Evolutionary conservation across 352 stramenopile species (phyloP), one percentile per base, ranked within the genome.

Genomic region (Plasmopara muralis): DNA sequence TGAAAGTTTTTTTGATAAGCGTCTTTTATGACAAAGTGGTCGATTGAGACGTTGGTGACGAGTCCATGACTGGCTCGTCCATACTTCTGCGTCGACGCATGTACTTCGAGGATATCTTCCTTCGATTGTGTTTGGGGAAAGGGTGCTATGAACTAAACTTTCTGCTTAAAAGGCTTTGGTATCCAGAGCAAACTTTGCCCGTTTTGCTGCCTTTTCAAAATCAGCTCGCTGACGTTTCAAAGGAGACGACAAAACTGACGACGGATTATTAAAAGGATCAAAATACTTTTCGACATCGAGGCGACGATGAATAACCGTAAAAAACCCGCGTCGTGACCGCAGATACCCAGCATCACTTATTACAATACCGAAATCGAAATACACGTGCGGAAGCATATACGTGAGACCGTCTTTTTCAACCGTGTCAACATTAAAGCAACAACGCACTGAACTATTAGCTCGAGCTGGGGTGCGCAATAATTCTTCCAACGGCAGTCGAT

Each of bases 11-110:
- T 35, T 35, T 5, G 10, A 12, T 35, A 4, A 8, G 5, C 6
- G 31, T 35, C 7, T 35, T 41, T 41, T 6, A 16, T 41, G 37
- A 41, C 9, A 16, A 41, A 9, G 37, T 41, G 18, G 25, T 18
- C 5, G 0, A 20, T 14, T 31, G n/a, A n/a, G 43, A 47, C 33
- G 35, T 53, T 6, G 45, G 20, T 10, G 43, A 41, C 10, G 51
- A 46, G 13, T 47, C 40, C 9, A 64, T 42, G 7, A 62, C 34
- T 8, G 69, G 33, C 4, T 83, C 62, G 31, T 70, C 78, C 35
- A 58, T 81, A 57, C 65, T 84, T 57, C 83, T 86, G 25, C 75
- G 72, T 31, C 75, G 70, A 14, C 72, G 72, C 72, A 83, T 83
- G 5, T 66, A 81, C 62, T 20, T 59, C 4, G 57, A 51, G 35